Percentiles rank a stretch among this genome's conserved stretches.
Conservation (phyloP, 1,139 yeast genomes). For the Taphrina pruni region DNA sequence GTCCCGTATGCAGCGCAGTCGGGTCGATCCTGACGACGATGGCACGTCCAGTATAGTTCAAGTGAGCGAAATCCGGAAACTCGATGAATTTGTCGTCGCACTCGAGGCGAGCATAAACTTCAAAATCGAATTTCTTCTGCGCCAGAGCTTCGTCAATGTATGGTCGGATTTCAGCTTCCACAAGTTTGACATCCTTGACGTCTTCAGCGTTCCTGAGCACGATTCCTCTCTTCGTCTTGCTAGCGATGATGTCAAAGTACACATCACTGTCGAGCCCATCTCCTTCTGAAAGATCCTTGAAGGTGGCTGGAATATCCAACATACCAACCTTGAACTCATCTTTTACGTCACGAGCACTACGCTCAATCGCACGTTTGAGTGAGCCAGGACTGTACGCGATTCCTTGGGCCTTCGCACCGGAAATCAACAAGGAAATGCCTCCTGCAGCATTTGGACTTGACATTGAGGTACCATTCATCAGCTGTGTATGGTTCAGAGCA, state of each 20-base stretch:
- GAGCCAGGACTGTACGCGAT: conserved; percentile 35
- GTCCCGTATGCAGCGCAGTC: conserved; percentile 32
- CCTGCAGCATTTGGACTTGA: conserved; percentile 44
- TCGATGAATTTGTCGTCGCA: conserved; percentile 41
- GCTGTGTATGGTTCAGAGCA: conserved; percentile 42
- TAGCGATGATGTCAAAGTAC: conserved; percentile 39
- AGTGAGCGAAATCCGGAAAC: conserved; percentile 37
- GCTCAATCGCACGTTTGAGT: conserved; percentile 40
- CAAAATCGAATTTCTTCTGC: conserved; percentile 38
- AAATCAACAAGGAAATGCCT: conserved; percentile 43
- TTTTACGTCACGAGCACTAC: conserved; percentile 36
- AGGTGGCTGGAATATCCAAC: conserved; percentile 43
- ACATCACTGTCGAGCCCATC: conserved; percentile 26
- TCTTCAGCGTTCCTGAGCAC: conserved; percentile 39
- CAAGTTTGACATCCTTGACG: conserved; percentile 22
- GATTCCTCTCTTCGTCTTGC: conserved; percentile 40
- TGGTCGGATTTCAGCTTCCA: conserved; percentile 40
- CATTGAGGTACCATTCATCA: conserved; percentile 45
- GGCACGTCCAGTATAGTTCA: conserved; percentile 41
- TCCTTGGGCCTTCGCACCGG: conserved; percentile 40
- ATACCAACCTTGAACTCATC: conserved; percentile 42
- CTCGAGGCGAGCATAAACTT: conserved; percentile 27
- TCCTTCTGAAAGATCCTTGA: conserved; percentile 34
- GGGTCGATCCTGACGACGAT: conserved; percentile 43
- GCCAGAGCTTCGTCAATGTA: conserved; percentile 35